These are phyloP conservation scores for Sordariomycetes sp. DNA, from an alignment of 2,329 filamentous ascomycete species.

Conservation along the genomic window DNA sequence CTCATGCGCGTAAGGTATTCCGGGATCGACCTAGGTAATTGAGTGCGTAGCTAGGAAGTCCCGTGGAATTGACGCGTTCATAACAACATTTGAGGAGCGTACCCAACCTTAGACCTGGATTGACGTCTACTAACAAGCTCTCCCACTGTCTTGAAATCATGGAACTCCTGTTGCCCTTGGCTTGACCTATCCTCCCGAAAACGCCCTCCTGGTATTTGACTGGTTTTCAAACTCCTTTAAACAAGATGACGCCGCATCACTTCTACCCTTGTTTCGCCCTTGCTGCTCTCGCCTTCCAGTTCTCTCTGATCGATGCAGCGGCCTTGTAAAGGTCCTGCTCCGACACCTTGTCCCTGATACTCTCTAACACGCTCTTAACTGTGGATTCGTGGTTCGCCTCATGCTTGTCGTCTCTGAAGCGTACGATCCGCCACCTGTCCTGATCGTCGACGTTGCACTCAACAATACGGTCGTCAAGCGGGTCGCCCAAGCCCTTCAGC, in stretches of 20 bases:
- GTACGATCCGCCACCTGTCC: slow-evolving; percentile 74
- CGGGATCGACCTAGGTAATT: too few relatives aligned
- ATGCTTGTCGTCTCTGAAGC: slow-evolving; percentile 86
- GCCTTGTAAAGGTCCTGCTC: slow-evolving; percentile 69
- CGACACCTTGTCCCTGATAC: slow-evolving; percentile 77
- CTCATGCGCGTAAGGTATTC: too few relatives aligned
- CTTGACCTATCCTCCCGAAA: too few relatives aligned
- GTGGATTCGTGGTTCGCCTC: slow-evolving; percentile 84
- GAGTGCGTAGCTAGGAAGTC: too few relatives aligned
- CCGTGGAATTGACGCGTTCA: too few relatives aligned
- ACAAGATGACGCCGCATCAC: not conserved
- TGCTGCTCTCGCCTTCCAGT: slow-evolving; percentile 53
- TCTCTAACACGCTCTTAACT: slow-evolving; percentile 78
- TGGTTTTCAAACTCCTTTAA: not conserved
- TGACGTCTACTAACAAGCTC: too few relatives aligned
- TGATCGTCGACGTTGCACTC: slow-evolving; percentile 78
- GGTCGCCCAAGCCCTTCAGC: slow-evolving; percentile 63
- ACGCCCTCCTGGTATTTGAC: too few relatives aligned
- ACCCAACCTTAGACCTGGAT: too few relatives aligned
- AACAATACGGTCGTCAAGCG: slow-evolving; percentile 78
- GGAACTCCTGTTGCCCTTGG: too few relatives aligned
- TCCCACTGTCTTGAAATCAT: too few relatives aligned
- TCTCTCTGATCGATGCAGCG: slow-evolving; percentile 63
- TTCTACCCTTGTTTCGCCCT: not conserved
- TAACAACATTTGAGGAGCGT: too few relatives aligned